A percentile compares a stretch with the other conserved stretches of the same genome.
Conservation (phyloP, 331 rosid genomes). For the Rosa hybrid region DNA sequence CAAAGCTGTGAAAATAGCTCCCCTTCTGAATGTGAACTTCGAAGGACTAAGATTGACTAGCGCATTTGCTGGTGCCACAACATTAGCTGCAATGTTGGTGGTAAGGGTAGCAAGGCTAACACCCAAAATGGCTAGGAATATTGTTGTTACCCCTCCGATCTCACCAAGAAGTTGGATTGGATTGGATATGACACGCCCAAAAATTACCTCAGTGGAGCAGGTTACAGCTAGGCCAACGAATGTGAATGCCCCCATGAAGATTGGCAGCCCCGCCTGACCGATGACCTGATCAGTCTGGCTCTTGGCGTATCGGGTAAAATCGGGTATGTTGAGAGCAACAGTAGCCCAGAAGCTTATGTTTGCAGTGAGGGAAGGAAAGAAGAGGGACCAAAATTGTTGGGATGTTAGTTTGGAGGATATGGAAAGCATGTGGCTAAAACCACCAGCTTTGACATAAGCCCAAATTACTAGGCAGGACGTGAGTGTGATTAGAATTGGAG, state of each 20-base stretch:
- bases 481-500: slow-evolving; percentile 66
- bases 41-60: slow-evolving; percentile 72
- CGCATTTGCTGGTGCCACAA: slow-evolving; percentile 92
- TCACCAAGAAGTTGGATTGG: slow-evolving; percentile 72
- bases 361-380: slow-evolving; percentile 77
- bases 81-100: slow-evolving; percentile 86
- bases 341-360: slow-evolving; percentile 86
- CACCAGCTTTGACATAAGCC: slow-evolving; percentile 73
- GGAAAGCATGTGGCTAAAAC: slow-evolving; percentile 67
- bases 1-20: slow-evolving; percentile 67
- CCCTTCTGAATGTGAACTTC: slow-evolving; percentile 64
- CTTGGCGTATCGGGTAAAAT: slow-evolving; percentile 75
- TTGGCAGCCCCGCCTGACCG: slow-evolving; percentile 81
- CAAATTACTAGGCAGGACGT: slow-evolving; percentile 57
- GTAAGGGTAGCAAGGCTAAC: slow-evolving; percentile 74
- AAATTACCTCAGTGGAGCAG: slow-evolving; percentile 72
- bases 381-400: slow-evolving; percentile 66
- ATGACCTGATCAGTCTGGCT: slow-evolving; percentile 66
- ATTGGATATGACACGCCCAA: slow-evolving; percentile 63
- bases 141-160: slow-evolving; percentile 72
- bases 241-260: slow-evolving; percentile 82
- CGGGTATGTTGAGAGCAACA: slow-evolving; percentile 77
- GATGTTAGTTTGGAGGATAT: slow-evolving; percentile 58
- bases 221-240: slow-evolving; percentile 87
- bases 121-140: slow-evolving; percentile 64